A percentile compares a stretch with the other conserved stretches of the same genome.
Evolutionary conservation across 768 basidiomycete species (phyloP).

Genomic region (Leccinum olivaceopallidum): DNA sequence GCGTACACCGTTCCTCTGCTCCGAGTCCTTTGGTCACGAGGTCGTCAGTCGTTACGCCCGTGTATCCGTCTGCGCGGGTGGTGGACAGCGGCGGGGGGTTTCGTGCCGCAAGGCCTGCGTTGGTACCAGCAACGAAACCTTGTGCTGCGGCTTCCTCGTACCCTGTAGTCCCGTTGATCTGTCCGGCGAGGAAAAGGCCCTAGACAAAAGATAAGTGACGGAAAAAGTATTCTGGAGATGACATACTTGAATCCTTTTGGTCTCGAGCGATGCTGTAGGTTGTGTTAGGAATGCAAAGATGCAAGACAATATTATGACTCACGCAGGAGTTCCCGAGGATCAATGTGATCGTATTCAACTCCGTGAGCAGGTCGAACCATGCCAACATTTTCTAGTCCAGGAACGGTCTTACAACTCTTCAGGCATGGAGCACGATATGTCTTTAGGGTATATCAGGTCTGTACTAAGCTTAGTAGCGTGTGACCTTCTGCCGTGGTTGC

Average conservation of each 20-base stretch:
- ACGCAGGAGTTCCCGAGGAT: constrained; percentile 80
- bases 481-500: not conserved
- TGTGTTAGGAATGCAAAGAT: constrained; percentile 1
- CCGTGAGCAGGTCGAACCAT: constrained; percentile 89
- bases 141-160: constrained; percentile 95
- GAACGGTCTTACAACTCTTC: constrained; percentile 86
- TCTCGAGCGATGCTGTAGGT: constrained; percentile 72
- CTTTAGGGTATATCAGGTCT: constrained; percentile 91
- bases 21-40: constrained; percentile 86
- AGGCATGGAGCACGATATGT: constrained; percentile 84
- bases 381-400: constrained; percentile 80
- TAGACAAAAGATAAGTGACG: constrained; percentile 22
- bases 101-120: constrained; percentile 74
- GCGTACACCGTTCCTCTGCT: constrained; percentile 84
- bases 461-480: constrained; percentile 1
- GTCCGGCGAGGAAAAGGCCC: constrained; percentile 87
- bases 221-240: not conserved
- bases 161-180: constrained; percentile 92
- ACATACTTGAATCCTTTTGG: constrained; percentile 72
- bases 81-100: constrained; percentile 59
- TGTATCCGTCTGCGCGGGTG: constrained; percentile 82
- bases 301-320: constrained; percentile 29
- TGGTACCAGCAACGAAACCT: constrained; percentile 79
- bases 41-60: constrained; percentile 93
- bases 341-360: constrained; percentile 90